phyloP scores from a whole-genome alignment of 805 yeast species.

The Yamadazyma endophytica region DNA sequence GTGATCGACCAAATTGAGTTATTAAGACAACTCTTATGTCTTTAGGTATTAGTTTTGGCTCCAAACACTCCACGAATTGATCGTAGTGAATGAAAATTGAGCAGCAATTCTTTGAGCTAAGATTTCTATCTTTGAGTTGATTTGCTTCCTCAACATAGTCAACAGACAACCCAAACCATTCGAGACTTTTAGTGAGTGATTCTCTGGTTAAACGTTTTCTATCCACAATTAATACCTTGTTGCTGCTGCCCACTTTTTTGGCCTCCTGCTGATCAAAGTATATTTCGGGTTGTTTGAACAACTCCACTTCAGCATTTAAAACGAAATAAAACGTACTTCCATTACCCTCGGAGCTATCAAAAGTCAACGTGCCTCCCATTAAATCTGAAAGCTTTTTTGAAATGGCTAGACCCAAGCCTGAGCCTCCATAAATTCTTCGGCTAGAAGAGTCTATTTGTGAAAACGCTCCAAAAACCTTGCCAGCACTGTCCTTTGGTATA shows the following conservation, averaged over 20 bases:
- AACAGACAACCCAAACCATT: conserved; percentile 30
- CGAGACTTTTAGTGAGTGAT: conserved; percentile 29
- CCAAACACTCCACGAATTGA: conserved; percentile 11
- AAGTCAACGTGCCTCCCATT: conserved; percentile 46
- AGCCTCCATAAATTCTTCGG: conserved; percentile 48
- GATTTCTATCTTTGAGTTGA: conserved; percentile 6
- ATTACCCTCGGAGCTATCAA: conserved; percentile 41
- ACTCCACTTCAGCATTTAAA: conserved; percentile 25
- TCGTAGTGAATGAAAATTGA: conserved; percentile 20
- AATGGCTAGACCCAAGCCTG: conserved; percentile 49
- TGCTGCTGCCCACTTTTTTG: conserved; percentile 4
- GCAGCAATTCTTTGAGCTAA: too few species aligned
- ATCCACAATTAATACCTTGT: conserved; percentile 28
- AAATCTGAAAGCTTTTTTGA: conserved; percentile 44
- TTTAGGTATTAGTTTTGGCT: neutral
- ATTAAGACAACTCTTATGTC: conserved; percentile 18
- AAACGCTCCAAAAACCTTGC: conserved; percentile 48
- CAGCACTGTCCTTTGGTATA: conserved; percentile 40
- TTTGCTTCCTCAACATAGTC: conserved; percentile 13
- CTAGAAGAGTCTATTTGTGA: conserved; percentile 56
- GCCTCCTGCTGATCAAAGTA: conserved; percentile 2
- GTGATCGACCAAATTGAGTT: conserved; percentile 25
- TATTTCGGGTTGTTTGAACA: conserved; percentile 15
- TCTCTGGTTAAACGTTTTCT: conserved; percentile 23
- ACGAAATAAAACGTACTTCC: conserved; percentile 45